These are phyloP conservation scores for Phalaenopsis hybrid DNA, from an alignment of 116 monocot species.

Conservation along the genomic window DNA sequence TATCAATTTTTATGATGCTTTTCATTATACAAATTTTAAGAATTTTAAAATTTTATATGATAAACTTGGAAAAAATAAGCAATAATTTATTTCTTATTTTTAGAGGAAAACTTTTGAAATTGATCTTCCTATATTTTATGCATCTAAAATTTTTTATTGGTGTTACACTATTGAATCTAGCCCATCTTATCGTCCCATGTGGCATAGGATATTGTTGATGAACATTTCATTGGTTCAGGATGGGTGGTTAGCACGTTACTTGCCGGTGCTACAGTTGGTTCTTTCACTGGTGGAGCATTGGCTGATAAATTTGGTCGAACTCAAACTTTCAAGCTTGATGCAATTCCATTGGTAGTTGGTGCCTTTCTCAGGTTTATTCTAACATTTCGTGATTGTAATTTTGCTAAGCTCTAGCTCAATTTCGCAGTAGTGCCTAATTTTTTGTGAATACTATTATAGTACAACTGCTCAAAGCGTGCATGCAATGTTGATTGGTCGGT, in stretches of 20 bases:
- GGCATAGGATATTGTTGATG: not conserved
- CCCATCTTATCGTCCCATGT: not conserved
- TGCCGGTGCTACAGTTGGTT: constrained; percentile 92
- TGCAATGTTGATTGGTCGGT: constrained; percentile 86
- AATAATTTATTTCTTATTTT: not conserved
- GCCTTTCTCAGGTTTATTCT: constrained; percentile 68
- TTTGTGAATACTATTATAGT: constrained; percentile 34
- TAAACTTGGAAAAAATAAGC: not conserved
- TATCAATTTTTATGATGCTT: not conserved
- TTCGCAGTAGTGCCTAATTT: constrained; percentile 7
- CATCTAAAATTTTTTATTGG: not conserved
- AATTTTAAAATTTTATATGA: not conserved
- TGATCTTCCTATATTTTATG: not conserved
- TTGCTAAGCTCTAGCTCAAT: constrained; percentile 3
- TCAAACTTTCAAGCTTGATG: constrained; percentile 80
- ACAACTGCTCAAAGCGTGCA: constrained; percentile 78
- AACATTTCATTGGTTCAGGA: constrained; percentile 29
- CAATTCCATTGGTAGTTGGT: constrained; percentile 80
- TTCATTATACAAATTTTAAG: not conserved
- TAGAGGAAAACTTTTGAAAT: not conserved
- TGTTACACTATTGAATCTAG: constrained; percentile 6
- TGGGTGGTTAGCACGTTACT: constrained; percentile 93
- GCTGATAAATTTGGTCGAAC: constrained; percentile 98
- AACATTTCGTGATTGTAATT: not conserved
- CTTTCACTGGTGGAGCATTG: constrained; percentile 89